Evolutionary conservation across 257 asterid species (phyloP), one percentile per base, ranked within the genome.

Genomic region (Capsicum rhomboideum): DNA sequence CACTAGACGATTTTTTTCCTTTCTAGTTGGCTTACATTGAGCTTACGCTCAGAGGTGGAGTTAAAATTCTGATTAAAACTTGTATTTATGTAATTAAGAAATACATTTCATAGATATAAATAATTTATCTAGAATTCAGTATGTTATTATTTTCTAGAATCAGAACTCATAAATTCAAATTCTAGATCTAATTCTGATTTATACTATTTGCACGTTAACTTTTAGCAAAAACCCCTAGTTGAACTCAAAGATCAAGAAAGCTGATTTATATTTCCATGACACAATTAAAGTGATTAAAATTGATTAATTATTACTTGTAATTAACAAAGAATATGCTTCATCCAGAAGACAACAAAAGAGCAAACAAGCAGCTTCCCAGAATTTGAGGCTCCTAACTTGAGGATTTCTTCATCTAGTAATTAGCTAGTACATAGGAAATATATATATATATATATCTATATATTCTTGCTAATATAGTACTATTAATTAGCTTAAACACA

Each of bases 301-400:
- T 74, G 17, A 74, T 7, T 44, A 7, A 14, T 14, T 14, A 64
- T 14, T 14, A 28, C 44, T 8, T 50, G 63, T 50, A 77, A 77
- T 77, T 77, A 77, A 50, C 34, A 80, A 49, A 29, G 83, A 80
- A 80, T 80, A 54, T 80, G 83, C 58, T 49, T 40, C 56, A 11
- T 42, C 1, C 83, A 80, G 56, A 80, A 28, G 83, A 18, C 28
- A 77, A 80, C 71, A 61, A 80, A 80, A 61, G 58, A 61, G 56
- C 74, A 80, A 61, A 59, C 28, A 59, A 80, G 59, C 61, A 23
- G 77, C 44, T 61, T 80, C 84, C 84, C 84, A 61, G 84, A 80
- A 59, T 80, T 59, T 80, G 84, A 80, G 83, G 83, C 37, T 63
- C 83, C 55, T 23, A 10, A 44, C 58, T 58, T 63, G 37, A 40